Base-by-base conservation (phyloP, 176 grass and related monocot genomes). In the Olyra latifolia region DNA sequence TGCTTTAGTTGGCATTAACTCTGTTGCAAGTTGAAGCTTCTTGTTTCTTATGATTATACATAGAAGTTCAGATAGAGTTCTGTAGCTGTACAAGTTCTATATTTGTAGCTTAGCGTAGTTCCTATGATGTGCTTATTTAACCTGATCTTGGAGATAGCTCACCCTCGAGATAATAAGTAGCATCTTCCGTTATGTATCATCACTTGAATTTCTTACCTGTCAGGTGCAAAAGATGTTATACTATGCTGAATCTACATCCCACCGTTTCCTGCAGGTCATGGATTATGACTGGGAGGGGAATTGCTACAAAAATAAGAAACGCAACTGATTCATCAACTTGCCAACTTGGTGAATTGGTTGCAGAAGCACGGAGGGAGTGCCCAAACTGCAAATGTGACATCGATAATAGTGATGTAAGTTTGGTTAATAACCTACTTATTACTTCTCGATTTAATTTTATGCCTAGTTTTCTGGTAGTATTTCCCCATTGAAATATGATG, bases 391-490 rank as follows among this genome's bases (percentile, higher is more conserved):
- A 90, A 29, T 40, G 29, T 48, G 12, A 7, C 23, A 91, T 95
- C 30, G 82, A 93, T 40, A 88, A 84, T 66, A 90, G 72, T 42
- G 54, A 93, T 84, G 96, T 93, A 95, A 93, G 86, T 79, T 7
- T 2, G 24, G 10, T 17, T 55, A 56, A 65, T 10, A 38, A 32
- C 79, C 8, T 24, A 66, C 7, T 40, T 66, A 50, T 61, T 29
- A 40, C 25, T 40, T 17, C 7, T 60, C 2, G 1, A 43, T 68
- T 48, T 27, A 24, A 20, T 27, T 35, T 48, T 50, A 13, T 77
- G 12, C 0, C 10, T 20, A 14, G 22, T 54, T 28, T 3, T 81
- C 30, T 81, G 27, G 11, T 53, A 24, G 3, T 5, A 8, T 72
- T 63, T 63, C 28, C 23, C 75, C 28, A 62, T 4, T 72, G 9